Evolutionary conservation across 1,284 basidiomycete species (phyloP), one percentile per base, ranked within the genome.

Genomic region (Sutorius eximius): DNA sequence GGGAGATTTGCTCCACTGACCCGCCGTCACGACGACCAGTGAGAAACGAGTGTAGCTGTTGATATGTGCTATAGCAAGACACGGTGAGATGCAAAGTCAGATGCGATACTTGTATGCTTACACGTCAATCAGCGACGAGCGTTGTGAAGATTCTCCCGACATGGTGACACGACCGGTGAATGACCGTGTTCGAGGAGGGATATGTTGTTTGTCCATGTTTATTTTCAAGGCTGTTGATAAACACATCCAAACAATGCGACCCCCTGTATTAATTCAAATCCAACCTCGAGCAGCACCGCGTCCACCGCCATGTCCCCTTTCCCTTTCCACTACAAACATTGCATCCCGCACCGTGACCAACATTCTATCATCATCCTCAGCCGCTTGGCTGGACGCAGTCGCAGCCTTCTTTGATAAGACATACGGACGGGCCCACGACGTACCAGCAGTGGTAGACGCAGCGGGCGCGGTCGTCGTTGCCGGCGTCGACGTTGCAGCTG

Each of bases 301-400:
- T 12, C 89, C 89, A 37, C 83, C 89, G 27, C 89, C 89, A 68
- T 91, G 89, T 6, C 88, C 89, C 45, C 82, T 74, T 69, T 92
- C 89, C 60, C 82, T 86, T 66, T 86, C 85, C 51, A 91, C 75
- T 6, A 89, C 87, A 71, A 92, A 92, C 77, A 91, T 77, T 3
- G 87, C 87, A 71, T 92, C 89, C 37, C 85, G 75, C 72, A 90
- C 75, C 1, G 86, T 90, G 33, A 92, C 73, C n/a, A 77, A 58
- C 53, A 78, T 75, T 59, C 82, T 75, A 13, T 71, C 74, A 54
- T 88, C 85, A 33, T 85, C 82, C 57, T 82, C 81, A 18, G 68
- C 68, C 13, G 59, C 53, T 51, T 68, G 62, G 37, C 61, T 53
- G 6, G 65, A 61, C 32, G 61, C 48, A 10, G 65, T 16, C 1